These are phyloP conservation scores for Hysterangium stoloniferum DNA, from an alignment of 768 basidiomycete genomes.

Conservation along the genomic window DNA sequence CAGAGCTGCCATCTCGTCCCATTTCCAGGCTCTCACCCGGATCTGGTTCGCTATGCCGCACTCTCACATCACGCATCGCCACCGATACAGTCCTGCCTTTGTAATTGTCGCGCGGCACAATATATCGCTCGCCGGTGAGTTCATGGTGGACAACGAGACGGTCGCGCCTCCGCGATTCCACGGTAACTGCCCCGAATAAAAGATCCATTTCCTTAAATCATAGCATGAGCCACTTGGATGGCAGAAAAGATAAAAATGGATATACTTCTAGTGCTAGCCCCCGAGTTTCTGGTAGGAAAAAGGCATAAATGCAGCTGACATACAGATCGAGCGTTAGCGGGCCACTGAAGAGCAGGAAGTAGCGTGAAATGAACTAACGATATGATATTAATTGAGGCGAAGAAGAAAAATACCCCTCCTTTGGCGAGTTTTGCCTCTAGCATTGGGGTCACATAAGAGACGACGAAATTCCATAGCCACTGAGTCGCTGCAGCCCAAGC, in stretches of 20 bases:
- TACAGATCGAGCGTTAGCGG: not conserved
- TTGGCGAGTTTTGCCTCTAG: constrained; percentile 54
- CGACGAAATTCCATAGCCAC: constrained; percentile 77
- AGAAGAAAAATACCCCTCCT: constrained; percentile 66
- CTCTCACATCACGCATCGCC: too few species aligned
- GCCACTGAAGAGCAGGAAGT: not conserved
- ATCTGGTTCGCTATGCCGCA: too few species aligned
- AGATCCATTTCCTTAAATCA: constrained; percentile 37
- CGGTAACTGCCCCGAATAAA: constrained; percentile 49
- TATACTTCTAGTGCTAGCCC: constrained; percentile 34
- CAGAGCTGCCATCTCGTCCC: too few species aligned
- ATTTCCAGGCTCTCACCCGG: too few species aligned
- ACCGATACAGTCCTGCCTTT: too few species aligned
- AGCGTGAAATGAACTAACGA: constrained; percentile 36
- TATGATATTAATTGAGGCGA: constrained; percentile 55
- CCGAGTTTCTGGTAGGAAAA: constrained; percentile 55
- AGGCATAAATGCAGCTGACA: constrained; percentile 2
- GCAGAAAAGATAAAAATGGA: constrained; percentile 23
- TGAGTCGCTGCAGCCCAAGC: constrained; percentile 70
- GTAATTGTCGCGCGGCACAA: too few species aligned
- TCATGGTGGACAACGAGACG: constrained; percentile 8
- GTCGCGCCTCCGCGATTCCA: constrained; percentile 34
- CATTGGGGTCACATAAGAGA: constrained; percentile 63
- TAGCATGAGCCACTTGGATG: not conserved
- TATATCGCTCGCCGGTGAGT: not conserved